Conservation (phyloP, 1,284 basidiomycete species). For the Polyporus tsugae region DNA sequence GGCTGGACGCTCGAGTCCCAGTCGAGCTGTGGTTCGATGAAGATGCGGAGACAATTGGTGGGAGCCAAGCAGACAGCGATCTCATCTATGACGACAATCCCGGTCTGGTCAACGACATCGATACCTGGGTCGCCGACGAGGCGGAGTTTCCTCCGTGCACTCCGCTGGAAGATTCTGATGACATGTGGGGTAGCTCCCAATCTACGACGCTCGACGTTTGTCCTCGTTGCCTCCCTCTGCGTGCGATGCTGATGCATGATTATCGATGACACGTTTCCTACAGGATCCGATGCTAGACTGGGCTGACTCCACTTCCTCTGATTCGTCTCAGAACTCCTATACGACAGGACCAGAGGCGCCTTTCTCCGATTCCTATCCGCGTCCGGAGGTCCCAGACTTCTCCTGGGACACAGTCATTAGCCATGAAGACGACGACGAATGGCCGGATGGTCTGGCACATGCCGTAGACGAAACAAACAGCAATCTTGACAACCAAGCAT, state of each 20-base stretch:
- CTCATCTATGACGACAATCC: slow-evolving; percentile 17
- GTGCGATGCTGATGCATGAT: slow-evolving; percentile 8
- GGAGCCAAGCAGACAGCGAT: slow-evolving; percentile 19
- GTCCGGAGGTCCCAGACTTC: not conserved
- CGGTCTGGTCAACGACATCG: not conserved
- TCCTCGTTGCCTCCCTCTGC: slow-evolving; percentile 7
- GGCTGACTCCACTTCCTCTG: slow-evolving; percentile 8
- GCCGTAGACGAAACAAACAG: not conserved
- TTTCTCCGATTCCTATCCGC: slow-evolving; percentile 15
- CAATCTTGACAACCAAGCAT: not conserved
- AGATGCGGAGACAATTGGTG: slow-evolving; percentile 23
- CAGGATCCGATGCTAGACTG: slow-evolving; percentile 23
- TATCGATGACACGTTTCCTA: not conserved
- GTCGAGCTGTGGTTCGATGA: slow-evolving; percentile 26
- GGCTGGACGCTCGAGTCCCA: slow-evolving; percentile 16
- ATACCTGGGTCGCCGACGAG: slow-evolving; percentile 15
- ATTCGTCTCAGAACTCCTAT: slow-evolving; percentile 1
- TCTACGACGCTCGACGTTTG: slow-evolving; percentile 29
- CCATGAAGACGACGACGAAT: slow-evolving; percentile 19
- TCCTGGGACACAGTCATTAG: slow-evolving; percentile 5
- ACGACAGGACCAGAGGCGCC: not conserved
- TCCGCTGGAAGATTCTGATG: slow-evolving; percentile 22
- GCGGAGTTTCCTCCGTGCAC: slow-evolving; percentile 7
- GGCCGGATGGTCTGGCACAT: slow-evolving; percentile 14
- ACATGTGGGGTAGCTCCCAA: slow-evolving; percentile 30